These are phyloP conservation scores for Ascochyta clinopodiicola DNA, from an alignment of 2,329 filamentous ascomycete species.

Conservation along the genomic window DNA sequence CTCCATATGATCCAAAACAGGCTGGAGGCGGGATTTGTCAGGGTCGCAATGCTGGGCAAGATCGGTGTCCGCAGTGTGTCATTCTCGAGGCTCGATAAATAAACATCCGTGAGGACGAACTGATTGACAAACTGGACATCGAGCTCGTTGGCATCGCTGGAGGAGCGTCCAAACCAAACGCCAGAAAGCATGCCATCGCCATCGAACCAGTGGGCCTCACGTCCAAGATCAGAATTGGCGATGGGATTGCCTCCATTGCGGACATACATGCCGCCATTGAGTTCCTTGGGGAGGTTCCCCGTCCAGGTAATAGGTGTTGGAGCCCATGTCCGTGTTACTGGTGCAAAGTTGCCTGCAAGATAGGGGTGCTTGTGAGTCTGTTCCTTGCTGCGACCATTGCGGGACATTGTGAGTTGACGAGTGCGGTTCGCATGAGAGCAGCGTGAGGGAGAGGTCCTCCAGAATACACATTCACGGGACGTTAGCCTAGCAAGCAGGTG, in stretches of 20 bases:
- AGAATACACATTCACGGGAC: background rate
- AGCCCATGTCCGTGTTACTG: constrained; percentile 62
- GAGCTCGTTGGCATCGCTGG: constrained; percentile 49
- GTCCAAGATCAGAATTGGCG: constrained; percentile 64
- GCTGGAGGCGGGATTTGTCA: constrained; percentile 66
- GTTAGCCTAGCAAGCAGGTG: constrained; percentile 5
- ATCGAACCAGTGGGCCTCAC: constrained; percentile 76
- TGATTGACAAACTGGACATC: constrained; percentile 72
- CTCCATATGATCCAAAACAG: constrained; percentile 58
- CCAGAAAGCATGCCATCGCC: constrained; percentile 77
- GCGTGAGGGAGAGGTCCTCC: background rate
- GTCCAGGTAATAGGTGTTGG: constrained; percentile 64
- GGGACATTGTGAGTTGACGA: constrained; percentile 31
- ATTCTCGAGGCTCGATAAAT: constrained; percentile 60
- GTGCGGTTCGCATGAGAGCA: constrained; percentile 22
- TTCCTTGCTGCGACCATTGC: constrained; percentile 26
- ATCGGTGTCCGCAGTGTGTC: constrained; percentile 61
- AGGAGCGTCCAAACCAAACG: constrained; percentile 62
- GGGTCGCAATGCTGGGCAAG: constrained; percentile 70
- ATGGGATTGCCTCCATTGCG: constrained; percentile 75
- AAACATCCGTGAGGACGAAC: constrained; percentile 72
- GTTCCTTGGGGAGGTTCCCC: constrained; percentile 68
- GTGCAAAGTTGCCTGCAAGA: constrained; percentile 73
- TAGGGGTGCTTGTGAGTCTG: constrained; percentile 55
- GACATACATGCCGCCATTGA: constrained; percentile 73